These are phyloP conservation scores for Lodderomyces beijingensis DNA, from an alignment of 1,139 yeast species.

Conservation along the genomic window DNA sequence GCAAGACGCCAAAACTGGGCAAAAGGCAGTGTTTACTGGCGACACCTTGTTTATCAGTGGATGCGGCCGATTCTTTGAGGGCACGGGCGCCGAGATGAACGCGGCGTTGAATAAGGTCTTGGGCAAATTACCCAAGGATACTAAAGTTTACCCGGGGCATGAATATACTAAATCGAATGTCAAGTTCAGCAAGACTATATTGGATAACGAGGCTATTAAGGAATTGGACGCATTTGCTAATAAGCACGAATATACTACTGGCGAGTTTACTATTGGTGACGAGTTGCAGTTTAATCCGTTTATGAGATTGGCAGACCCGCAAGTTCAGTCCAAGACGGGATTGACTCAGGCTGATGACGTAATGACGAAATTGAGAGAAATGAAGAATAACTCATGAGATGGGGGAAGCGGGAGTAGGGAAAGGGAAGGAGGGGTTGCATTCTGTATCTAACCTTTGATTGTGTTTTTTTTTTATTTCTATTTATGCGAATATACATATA, in stretches of 20 bases:
- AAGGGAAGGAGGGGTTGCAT: neutral
- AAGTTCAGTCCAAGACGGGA: constrained; percentile 46
- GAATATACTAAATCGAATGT: constrained; percentile 87
- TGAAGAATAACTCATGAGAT: constrained; percentile 52
- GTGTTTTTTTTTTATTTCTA: neutral
- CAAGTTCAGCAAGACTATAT: constrained; percentile 64
- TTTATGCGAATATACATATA: too few species aligned
- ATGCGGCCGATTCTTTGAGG: constrained; percentile 96
- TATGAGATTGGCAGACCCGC: constrained; percentile 65
- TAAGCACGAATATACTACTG: constrained; percentile 71
- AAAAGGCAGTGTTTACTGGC: constrained; percentile 85
- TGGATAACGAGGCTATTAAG: constrained; percentile 51
- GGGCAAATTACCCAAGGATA: constrained; percentile 59
- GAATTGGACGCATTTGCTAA: constrained; percentile 48
- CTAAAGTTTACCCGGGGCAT: constrained; percentile 87
- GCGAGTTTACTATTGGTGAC: constrained; percentile 77
- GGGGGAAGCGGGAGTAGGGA: neutral
- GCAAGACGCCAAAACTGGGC: constrained; percentile 54
- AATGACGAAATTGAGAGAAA: constrained; percentile 62
- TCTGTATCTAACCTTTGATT: neutral
- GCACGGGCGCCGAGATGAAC: constrained; percentile 78
- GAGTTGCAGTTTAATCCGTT: constrained; percentile 86
- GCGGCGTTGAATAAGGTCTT: constrained; percentile 55
- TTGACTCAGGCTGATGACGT: constrained; percentile 41
- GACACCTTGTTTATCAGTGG: constrained; percentile 94